A percentile compares a stretch with the other conserved stretches of the same genome.
phyloP scores from a whole-genome alignment of 2,329 filamentous ascomycete genomes.

The Akanthomyces dipterigenus region DNA sequence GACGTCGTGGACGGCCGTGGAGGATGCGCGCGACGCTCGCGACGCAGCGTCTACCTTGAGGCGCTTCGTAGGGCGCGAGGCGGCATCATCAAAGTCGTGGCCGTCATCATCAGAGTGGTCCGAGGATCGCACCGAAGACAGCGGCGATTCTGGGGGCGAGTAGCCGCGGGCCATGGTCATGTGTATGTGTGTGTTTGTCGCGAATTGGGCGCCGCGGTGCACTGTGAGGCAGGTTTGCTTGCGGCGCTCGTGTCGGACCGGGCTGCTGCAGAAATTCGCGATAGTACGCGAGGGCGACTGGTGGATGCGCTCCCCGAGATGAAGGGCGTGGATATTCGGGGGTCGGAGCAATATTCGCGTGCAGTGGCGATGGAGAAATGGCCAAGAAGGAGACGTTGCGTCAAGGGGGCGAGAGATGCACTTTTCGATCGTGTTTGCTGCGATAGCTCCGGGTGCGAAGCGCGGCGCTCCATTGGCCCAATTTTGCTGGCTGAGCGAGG shows the following conservation, averaged over 20 bases:
- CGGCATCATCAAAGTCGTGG: slow-evolving; percentile 32
- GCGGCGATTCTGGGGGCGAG: slow-evolving; percentile 38
- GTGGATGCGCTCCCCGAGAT: slow-evolving; percentile 12
- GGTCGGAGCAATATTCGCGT: not conserved
- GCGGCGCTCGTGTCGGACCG: not conserved
- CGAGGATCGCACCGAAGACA: slow-evolving; percentile 40
- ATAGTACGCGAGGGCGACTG: slow-evolving; percentile 1
- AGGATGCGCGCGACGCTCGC: slow-evolving; percentile 39
- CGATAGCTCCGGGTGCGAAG: not conserved
- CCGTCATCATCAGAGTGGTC: slow-evolving; percentile 41
- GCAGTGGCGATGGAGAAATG: not conserved
- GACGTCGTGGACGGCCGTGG: slow-evolving; percentile 34
- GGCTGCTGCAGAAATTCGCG: not conserved
- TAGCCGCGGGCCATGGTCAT: slow-evolving; percentile 28
- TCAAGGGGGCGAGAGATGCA: not conserved
- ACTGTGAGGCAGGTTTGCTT: not conserved
- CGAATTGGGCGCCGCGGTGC: slow-evolving; percentile 11
- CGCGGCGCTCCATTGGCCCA: slow-evolving; percentile 8
- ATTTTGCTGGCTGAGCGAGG: slow-evolving; percentile 5
- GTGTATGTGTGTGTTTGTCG: slow-evolving; percentile 11
- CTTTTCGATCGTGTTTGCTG: slow-evolving; percentile 8
- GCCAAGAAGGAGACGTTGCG: not conserved
- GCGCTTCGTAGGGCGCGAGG: slow-evolving; percentile 40
- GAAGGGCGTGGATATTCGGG: slow-evolving; percentile 7
- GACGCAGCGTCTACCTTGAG: slow-evolving; percentile 39